Percentiles rank a stretch among this genome's conserved stretches.
These are phyloP conservation scores for Leucosporidium scottii DNA, from an alignment of 768 basidiomycete species.

Conservation along the genomic window DNA sequence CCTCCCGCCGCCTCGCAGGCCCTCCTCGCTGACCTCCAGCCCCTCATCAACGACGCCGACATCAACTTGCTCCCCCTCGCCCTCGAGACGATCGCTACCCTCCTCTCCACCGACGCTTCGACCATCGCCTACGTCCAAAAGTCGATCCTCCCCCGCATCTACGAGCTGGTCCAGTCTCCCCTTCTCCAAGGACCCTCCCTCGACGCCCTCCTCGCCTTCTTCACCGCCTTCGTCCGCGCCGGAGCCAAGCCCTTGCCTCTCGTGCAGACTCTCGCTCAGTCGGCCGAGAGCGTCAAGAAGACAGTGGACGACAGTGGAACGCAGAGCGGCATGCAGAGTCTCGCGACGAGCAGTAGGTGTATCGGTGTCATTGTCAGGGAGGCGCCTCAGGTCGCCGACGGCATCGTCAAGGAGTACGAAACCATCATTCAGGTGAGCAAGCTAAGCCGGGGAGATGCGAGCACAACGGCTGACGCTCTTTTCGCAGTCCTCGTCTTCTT, in stretches of 20 bases:
- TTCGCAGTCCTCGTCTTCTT: conserved; percentile 44
- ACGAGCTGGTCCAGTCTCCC: conserved; percentile 64
- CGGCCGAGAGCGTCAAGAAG: conserved; percentile 5
- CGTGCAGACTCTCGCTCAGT: conserved; percentile 10
- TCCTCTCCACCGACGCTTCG: conserved; percentile 47
- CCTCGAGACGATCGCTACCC: conserved; percentile 45
- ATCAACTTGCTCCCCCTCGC: conserved; percentile 49
- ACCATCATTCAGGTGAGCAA: conserved; percentile 64
- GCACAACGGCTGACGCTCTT: not conserved
- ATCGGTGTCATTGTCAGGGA: conserved; percentile 73
- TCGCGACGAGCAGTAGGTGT: conserved; percentile 70
- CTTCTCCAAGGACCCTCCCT: conserved; percentile 67
- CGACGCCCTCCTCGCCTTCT: conserved; percentile 76
- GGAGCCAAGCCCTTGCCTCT: conserved; percentile 52
- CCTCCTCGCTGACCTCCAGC: conserved; percentile 66
- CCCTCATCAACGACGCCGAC: conserved; percentile 58
- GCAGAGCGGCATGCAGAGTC: conserved; percentile 35
- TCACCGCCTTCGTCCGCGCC: conserved; percentile 69
- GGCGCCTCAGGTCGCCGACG: conserved; percentile 64
- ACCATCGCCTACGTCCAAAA: conserved; percentile 33
- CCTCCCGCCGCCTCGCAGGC: conserved; percentile 56
- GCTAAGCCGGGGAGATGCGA: too few relatives aligned
- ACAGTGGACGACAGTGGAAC: conserved; percentile 4
- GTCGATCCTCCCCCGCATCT: conserved; percentile 40
- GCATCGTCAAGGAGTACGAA: conserved; percentile 75